Percentiles rank a stretch among this genome's conserved stretches.
Evolutionary conservation across 345 rosid species (phyloP).

Genomic region (Syzygium jambos): DNA sequence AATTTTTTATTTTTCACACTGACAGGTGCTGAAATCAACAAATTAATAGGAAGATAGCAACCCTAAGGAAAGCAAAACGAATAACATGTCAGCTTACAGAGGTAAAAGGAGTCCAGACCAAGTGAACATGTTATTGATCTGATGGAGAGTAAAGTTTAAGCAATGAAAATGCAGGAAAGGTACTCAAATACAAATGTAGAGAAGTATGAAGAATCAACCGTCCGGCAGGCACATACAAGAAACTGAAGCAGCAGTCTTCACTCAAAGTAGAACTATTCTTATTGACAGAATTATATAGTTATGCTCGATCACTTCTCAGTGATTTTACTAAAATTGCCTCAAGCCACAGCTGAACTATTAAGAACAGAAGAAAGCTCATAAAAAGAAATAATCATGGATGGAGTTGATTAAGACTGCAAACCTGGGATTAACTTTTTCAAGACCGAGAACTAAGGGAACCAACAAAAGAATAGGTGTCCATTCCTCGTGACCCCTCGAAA

Average conservation of each 20-base stretch:
- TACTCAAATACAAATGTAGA: not conserved
- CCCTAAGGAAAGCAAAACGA: not conserved
- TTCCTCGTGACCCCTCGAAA: conserved; percentile 47
- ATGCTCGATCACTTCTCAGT: not conserved
- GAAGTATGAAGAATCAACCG: not conserved
- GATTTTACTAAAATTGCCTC: not conserved
- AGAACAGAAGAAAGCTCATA: not conserved
- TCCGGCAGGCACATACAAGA: not conserved
- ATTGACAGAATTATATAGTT: not conserved
- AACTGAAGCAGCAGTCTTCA: not conserved
- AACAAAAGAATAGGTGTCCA: conserved; percentile 83
- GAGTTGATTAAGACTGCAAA: conserved; percentile 10
- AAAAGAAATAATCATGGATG: not conserved
- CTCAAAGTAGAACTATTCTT: not conserved
- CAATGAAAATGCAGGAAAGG: not conserved
- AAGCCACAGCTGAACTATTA: not conserved
- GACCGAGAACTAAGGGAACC: conserved; percentile 97
- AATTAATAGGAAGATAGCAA: not conserved
- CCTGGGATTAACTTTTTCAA: conserved; percentile 86
- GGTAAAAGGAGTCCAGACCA: not conserved
- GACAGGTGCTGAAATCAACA: not conserved
- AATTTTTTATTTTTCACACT: not conserved
- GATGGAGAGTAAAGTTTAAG: not conserved
- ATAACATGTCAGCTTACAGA: not conserved
- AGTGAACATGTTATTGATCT: not conserved